phyloP scores from a whole-genome alignment of 768 basidiomycete genomes.

The Russula ochroleuca region DNA sequence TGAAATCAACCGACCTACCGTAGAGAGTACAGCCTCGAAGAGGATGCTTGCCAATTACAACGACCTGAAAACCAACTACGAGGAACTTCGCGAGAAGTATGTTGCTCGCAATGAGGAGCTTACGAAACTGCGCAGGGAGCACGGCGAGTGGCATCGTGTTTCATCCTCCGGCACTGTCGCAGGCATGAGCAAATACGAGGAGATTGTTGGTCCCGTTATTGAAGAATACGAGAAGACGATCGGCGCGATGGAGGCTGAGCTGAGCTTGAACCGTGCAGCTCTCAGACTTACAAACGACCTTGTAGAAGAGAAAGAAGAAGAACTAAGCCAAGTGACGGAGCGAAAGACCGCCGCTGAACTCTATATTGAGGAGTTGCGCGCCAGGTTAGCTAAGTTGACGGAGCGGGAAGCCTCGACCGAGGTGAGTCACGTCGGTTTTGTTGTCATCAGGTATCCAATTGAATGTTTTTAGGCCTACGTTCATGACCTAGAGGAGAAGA shows the following conservation, averaged over 20 bases:
- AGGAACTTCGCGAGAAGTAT: slow-evolving; percentile 77
- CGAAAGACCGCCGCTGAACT: slow-evolving; percentile 75
- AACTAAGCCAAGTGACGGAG: slow-evolving; percentile 59
- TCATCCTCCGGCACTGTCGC: slow-evolving; percentile 57
- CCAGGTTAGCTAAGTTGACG: slow-evolving; percentile 71
- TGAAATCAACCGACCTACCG: slow-evolving; percentile 1
- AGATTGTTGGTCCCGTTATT: slow-evolving; percentile 95
- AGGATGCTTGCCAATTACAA: slow-evolving; percentile 76
- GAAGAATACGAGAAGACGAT: slow-evolving; percentile 99
- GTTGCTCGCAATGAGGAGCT: slow-evolving; percentile 88
- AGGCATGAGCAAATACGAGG: slow-evolving; percentile 71
- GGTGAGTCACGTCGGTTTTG: slow-evolving; percentile 43
- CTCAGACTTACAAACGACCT: slow-evolving; percentile 88
- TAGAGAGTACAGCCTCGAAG: slow-evolving; percentile 52
- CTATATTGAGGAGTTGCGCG: slow-evolving; percentile 82
- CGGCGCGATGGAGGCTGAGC: slow-evolving; percentile 87
- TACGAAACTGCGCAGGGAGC: slow-evolving; percentile 69
- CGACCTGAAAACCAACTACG: slow-evolving; percentile 81
- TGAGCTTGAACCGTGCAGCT: slow-evolving; percentile 82
- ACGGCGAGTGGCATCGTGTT: slow-evolving; percentile 66
- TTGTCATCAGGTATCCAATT: slow-evolving; percentile 24
- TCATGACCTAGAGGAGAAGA: slow-evolving; percentile 87
- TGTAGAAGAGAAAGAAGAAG: slow-evolving; percentile 87
- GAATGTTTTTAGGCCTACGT: slow-evolving; percentile 71
- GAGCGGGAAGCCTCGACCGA: slow-evolving; percentile 92